Base-by-base conservation (phyloP, 2,329 filamentous ascomycete genomes). In the Penicillium brevicompactum region DNA sequence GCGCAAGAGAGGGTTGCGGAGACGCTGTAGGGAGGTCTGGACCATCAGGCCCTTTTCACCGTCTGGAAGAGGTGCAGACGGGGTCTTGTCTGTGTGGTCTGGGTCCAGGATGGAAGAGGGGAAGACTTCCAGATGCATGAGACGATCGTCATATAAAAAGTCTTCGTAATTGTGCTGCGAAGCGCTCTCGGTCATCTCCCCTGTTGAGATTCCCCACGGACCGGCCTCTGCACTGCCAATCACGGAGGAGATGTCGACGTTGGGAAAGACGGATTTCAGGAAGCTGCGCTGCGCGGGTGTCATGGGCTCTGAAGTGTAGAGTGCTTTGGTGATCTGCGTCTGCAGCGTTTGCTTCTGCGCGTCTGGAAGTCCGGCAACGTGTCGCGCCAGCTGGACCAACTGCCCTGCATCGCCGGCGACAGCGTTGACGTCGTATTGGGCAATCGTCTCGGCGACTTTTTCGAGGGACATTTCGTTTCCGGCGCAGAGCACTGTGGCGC, bases 1-100 rank as follows among this genome's bases (percentile, higher is more conserved):
- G 27, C 78, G 73, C 1, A 80, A 66, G 0, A 80, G 61, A 0
- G 78, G 78, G 10, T 81, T 76, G 0, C 76, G 71, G 2, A 78
- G 58, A 1, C 76, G 71, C 21, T 72, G 67, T 0, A 80, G 66
- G 0, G 73, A 78, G 0, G 78, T 80, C 41, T 78, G 75, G 1
- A 75, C 72, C 14, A 80, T 63, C 1, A 76, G 57, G 0, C 78
- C 77, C 0, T 59, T 56, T 37, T 76, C 62, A 1, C 74, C 76
- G 0, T 72, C 64, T 0, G 68, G 63, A 0, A 77, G 14, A 13
- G 51, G 43, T 5, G 41, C 22, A 4, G 46, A 11, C 0, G 58
- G 45, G 1, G 22, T 58, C 27, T 1, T 4, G 1, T 16, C 10
- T 22, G 55, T 46, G 0, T 63, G 60, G 0, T 51, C 21, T 3